Percentiles rank a stretch among this genome's conserved stretches.
phyloP scores from a whole-genome alignment of 306 rosid genomes.

The Acmispon strigosus region DNA sequence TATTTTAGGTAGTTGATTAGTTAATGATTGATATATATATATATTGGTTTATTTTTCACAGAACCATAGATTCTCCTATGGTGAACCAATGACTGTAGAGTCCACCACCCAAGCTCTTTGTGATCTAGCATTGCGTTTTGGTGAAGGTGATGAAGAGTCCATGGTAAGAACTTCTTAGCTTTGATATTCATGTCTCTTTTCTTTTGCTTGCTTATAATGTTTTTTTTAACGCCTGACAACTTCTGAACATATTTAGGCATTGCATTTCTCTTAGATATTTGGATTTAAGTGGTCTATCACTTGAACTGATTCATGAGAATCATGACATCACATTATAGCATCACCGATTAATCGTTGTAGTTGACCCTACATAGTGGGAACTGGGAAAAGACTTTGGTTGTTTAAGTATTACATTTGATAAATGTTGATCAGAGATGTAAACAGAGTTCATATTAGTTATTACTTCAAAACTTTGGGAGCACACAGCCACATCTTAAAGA shows the following conservation, averaged over 20 bases:
- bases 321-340: too few relatives aligned
- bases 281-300: too few relatives aligned
- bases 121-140: conserved; percentile 92
- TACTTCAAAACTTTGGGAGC: background rate
- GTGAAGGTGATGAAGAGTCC: conserved; percentile 98
- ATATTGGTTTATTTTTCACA: conserved; percentile 29
- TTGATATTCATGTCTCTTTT: background rate
- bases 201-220: background rate
- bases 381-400: too few relatives aligned
- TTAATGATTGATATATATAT: conserved; percentile 4
- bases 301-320: too few relatives aligned
- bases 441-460: background rate
- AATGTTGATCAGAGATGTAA: background rate
- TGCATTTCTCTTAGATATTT: background rate
- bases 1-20: background rate
- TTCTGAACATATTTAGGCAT: background rate
- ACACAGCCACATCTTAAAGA: background rate
- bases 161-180: conserved; percentile 47
- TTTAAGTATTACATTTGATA: background rate
- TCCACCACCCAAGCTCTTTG: conserved; percentile 97
- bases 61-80: conserved; percentile 96
- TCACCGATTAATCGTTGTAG: too few relatives aligned
- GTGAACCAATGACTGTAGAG: conserved; percentile 96
- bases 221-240: background rate
- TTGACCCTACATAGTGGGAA: too few relatives aligned